Evolutionary conservation across 2,329 filamentous ascomycete genomes (phyloP).

Genomic region (Paracoccidioides lutzii): DNA sequence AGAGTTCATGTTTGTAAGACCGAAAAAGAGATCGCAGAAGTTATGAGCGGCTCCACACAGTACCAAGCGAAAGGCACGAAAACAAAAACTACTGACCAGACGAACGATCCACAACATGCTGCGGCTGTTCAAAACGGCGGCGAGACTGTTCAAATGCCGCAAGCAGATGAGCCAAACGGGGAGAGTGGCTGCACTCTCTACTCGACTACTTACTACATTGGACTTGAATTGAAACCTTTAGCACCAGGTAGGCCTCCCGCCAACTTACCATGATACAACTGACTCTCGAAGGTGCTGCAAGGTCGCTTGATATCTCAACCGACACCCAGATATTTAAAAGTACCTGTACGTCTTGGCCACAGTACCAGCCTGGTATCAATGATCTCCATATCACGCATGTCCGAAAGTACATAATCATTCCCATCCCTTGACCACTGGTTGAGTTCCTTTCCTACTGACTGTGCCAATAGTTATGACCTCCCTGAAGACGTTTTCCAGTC

Average conservation of each 20-base stretch:
- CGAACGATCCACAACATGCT: constrained; percentile 37
- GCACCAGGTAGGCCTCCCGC: constrained; percentile 48
- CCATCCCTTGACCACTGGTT: neutral
- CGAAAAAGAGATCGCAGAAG: constrained; percentile 48
- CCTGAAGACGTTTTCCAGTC: constrained; percentile 77
- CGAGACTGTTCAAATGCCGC: constrained; percentile 28
- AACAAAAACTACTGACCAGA: constrained; percentile 40
- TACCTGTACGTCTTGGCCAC: constrained; percentile 62
- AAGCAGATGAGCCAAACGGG: constrained; percentile 24
- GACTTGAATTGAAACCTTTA: constrained; percentile 63
- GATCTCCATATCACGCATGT: constrained; percentile 72
- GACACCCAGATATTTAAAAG: constrained; percentile 78
- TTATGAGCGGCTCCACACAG: constrained; percentile 48
- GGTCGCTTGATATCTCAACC: constrained; percentile 46
- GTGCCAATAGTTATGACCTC: constrained; percentile 51
- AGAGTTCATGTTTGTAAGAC: constrained; percentile 58
- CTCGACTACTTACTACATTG: constrained; percentile 90
- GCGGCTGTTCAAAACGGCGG: constrained; percentile 36
- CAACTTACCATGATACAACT: constrained; percentile 16
- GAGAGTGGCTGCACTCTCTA: constrained; percentile 48
- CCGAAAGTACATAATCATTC: constrained; percentile 54
- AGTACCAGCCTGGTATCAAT: constrained; percentile 62
- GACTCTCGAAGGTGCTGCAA: constrained; percentile 29
- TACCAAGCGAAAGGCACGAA: constrained; percentile 45
- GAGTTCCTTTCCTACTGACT: constrained; percentile 10